These are phyloP conservation scores for Paramecium sexaurelia DNA, from an alignment of 73 alveolate genomes.

Conservation along the genomic window DNA sequence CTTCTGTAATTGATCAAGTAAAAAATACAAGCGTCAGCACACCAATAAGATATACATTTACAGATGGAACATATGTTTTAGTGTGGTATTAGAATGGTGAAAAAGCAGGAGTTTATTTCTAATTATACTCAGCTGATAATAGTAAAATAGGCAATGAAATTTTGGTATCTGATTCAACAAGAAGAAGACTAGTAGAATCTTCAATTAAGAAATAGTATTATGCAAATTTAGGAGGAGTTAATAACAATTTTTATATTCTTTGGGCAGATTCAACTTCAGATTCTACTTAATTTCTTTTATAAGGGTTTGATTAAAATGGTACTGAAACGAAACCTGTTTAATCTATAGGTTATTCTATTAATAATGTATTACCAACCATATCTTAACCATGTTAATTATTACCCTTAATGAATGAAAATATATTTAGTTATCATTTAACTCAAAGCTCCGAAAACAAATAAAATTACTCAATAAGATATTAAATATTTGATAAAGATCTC, in stretches of 20 bases:
- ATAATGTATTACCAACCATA: background rate
- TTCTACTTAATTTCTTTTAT: background rate
- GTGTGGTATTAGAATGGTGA: background rate
- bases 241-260: background rate
- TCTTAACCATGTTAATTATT: background rate
- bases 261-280: constrained; percentile 2
- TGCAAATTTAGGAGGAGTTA: background rate
- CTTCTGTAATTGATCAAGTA: background rate
- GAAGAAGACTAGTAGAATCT: background rate
- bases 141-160: background rate
- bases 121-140: background rate
- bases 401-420: background rate
- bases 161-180: background rate
- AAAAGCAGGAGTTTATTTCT: background rate
- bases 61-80: background rate
- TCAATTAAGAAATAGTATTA: background rate
- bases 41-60: background rate
- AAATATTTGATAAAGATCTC: background rate
- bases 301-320: background rate
- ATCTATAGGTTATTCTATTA: background rate
- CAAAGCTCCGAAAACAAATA: background rate
- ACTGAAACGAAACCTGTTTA: background rate
- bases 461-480: background rate
- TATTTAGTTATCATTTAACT: background rate
- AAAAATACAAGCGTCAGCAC: background rate